Base-by-base conservation (phyloP, 2,329 filamentous ascomycete genomes). In the Xylogone sp. region DNA sequence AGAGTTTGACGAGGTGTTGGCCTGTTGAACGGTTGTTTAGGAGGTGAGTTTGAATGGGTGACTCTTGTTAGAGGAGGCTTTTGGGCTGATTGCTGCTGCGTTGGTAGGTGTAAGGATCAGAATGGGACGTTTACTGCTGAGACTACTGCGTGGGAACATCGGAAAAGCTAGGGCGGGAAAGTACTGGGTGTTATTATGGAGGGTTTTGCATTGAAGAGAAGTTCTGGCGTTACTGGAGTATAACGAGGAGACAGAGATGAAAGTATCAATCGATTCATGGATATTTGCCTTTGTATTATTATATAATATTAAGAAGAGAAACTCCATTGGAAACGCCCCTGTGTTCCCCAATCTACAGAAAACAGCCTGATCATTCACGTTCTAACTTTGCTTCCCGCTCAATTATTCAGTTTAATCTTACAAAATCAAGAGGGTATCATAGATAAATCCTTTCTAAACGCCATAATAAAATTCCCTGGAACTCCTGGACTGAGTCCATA, bases 21-120 rank as follows among this genome's bases (percentile, higher is more conserved):
- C 76, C 79, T 9, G 72, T 86, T 42, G 74, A 79, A 63, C 75
- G 82, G 52, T 71, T 81, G 63, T 86, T 85, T 63, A 74, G 83
- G 54, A 75, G 73, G 83, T 85, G 62, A 68, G 79, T 60, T 43
- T 27, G 4, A 39, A 16, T 44, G 27, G 13, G 21, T 47, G 49
- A 45, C 22, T 20, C 22, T 43, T 29, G 42, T 56, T 13, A 13
- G 18, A 43, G 24, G 5, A 27, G n/a, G 24, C 21, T 21, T 24
- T n/a, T n/a, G n/a, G 48, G 43, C 21, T 42, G 39, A 34, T 39
- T 52, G 47, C 10, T 45, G 48, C 29, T 53, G 47, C 56, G 54
- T 42, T 21, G 52, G 34, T 63, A 86, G 83, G 59, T 86, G 83
- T 65, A 70, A 71, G 53, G 81, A 84, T 65, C 75, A 69, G 59